Conservation (phyloP, 352 stramenopile genomes). For the Globisporangium okanoganense region DNA sequence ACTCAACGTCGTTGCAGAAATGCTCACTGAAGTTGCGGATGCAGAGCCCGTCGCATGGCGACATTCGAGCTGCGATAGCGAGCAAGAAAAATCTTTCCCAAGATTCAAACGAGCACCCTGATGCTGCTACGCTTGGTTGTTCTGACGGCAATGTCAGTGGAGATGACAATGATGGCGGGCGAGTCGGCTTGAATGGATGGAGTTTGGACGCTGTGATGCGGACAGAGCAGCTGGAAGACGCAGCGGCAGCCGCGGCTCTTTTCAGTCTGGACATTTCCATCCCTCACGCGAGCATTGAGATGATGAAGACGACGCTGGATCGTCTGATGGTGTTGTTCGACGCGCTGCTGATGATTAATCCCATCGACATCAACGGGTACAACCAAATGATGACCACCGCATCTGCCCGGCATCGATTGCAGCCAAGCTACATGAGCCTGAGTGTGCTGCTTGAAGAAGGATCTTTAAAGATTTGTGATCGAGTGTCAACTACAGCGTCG, state of each 20-base stretch:
- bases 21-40: constrained; percentile 47
- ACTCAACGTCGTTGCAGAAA: constrained; percentile 30
- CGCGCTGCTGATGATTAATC: constrained; percentile 83
- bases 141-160: constrained; percentile 45
- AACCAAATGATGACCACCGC: constrained; percentile 64
- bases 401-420: constrained; percentile 45
- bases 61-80: constrained; percentile 41
- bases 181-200: constrained; percentile 80
- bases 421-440: constrained; percentile 77
- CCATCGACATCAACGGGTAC: constrained; percentile 78
- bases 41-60: constrained; percentile 39
- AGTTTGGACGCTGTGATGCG: constrained; percentile 59
- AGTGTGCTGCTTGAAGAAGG: constrained; percentile 61
- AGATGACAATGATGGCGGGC: constrained; percentile 77
- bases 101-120: constrained; percentile 52
- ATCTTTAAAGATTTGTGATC: constrained; percentile 54
- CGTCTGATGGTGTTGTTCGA: constrained; percentile 85
- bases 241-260: constrained; percentile 44
- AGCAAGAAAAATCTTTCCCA: constrained; percentile 72
- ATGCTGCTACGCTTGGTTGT: constrained; percentile 26
- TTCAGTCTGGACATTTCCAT: constrained; percentile 62
- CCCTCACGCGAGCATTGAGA: constrained; percentile 42
- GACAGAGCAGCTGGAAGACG: constrained; percentile 57
- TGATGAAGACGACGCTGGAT: constrained; percentile 69
- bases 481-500: constrained; percentile 18